phyloP scores from a whole-genome alignment of 2,329 filamentous ascomycete genomes.

The Bertia moriformis region DNA sequence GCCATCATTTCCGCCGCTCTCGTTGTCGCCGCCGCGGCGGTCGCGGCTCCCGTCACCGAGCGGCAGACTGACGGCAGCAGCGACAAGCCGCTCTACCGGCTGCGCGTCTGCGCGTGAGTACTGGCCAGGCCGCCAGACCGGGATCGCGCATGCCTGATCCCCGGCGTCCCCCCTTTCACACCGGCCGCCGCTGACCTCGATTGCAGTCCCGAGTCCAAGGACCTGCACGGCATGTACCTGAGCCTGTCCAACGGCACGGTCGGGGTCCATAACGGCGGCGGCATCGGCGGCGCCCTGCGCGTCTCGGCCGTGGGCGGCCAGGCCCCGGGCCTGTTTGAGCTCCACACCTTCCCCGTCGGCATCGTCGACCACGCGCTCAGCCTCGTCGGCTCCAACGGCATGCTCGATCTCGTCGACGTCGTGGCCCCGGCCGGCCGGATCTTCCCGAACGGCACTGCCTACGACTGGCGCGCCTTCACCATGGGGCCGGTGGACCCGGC shows the following conservation, averaged over 20 bases:
- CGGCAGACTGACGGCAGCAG: not conserved
- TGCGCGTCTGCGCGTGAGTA: conserved; percentile 1
- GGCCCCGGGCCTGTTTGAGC: conserved; percentile 13
- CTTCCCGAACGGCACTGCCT: conserved; percentile 10
- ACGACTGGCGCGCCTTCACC: conserved; percentile 19
- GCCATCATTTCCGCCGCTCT: not conserved
- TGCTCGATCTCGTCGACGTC: conserved; percentile 17
- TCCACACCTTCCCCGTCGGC: conserved; percentile 20
- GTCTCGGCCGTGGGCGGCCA: conserved; percentile 14
- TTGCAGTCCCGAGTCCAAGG: conserved; percentile 8
- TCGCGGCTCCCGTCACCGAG: not conserved
- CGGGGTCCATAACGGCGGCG: conserved; percentile 12
- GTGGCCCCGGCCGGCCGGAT: conserved; percentile 11
- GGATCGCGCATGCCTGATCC: conserved; percentile 4
- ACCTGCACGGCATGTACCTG: conserved; percentile 14
- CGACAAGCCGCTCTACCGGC: not conserved
- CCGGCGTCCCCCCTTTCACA: conserved; percentile 1
- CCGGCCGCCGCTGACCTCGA: conserved; percentile 1
- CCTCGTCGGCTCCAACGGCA: conserved; percentile 16
- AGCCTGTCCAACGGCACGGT: conserved; percentile 12
- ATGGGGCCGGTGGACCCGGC: conserved; percentile 7
- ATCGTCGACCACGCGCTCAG: conserved; percentile 19
- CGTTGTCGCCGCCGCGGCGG: too few species aligned
- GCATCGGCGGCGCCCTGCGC: conserved; percentile 5
- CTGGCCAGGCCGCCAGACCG: not conserved